These are phyloP conservation scores for Macadamia tetraphylla DNA, from an alignment of 164 flowering plant species.

Conservation along the genomic window DNA sequence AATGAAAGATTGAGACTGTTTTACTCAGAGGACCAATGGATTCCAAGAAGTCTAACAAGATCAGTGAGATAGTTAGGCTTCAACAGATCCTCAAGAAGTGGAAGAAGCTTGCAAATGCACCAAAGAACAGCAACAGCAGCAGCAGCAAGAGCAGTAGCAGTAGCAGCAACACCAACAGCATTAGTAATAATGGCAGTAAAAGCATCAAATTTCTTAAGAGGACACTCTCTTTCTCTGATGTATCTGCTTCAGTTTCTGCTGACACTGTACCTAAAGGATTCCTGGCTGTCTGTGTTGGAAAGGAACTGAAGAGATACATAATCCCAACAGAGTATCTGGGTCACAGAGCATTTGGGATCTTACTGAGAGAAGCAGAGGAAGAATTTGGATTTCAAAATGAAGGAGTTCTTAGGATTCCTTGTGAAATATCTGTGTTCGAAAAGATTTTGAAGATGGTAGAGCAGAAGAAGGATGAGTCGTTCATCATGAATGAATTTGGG, in stretches of 20 bases:
- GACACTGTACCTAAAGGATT: conserved; percentile 67
- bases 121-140: conserved; percentile 25
- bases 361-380: conserved; percentile 83
- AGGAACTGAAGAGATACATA: conserved; percentile 57
- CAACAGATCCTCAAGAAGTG: conserved; percentile 82
- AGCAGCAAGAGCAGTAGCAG: conserved; percentile 20
- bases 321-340: conserved; percentile 72
- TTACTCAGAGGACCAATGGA: conserved; percentile 29
- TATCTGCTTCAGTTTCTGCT: conserved; percentile 10
- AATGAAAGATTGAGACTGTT: neutral
- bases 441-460: conserved; percentile 60
- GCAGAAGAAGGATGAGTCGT: conserved; percentile 35
- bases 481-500: conserved; percentile 27
- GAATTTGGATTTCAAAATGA: conserved; percentile 90
- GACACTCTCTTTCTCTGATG: conserved; percentile 63
- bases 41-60: conserved; percentile 75
- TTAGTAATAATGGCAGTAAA: conserved; percentile 19
- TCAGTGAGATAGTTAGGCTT: conserved; percentile 82
- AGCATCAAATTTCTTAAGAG: conserved; percentile 66
- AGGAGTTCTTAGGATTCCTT: conserved; percentile 81
- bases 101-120: conserved; percentile 64
- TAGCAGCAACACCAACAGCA: conserved; percentile 18
- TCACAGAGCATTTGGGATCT: conserved; percentile 57
- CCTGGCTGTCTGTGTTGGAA: conserved; percentile 77
- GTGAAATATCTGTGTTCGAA: conserved; percentile 59